A percentile compares a stretch with the other conserved stretches of the same genome.
Evolutionary conservation across 1,139 yeast species (phyloP).

Genomic region (Scheffersomyces quercinus): DNA sequence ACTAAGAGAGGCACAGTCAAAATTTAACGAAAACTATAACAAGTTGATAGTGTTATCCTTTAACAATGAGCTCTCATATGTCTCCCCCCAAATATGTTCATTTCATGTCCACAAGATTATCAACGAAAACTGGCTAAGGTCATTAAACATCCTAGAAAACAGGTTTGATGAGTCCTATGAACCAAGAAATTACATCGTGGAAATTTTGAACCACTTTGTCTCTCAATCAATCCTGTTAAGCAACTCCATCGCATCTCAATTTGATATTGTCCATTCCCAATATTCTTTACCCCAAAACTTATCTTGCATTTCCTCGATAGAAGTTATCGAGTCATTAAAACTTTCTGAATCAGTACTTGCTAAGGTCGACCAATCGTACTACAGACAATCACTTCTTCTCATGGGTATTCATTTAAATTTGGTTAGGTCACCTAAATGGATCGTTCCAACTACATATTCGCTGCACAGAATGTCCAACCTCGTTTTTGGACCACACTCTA

Average conservation of each 20-base stretch:
- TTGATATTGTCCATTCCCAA: conserved; percentile 28
- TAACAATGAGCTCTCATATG: conserved; percentile 27
- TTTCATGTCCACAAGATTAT: conserved; percentile 30
- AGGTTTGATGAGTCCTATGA: conserved; percentile 20
- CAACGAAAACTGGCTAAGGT: conserved; percentile 20
- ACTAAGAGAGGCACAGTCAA: conserved; percentile 26
- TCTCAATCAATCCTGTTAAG: conserved; percentile 11
- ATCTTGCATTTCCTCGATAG: conserved; percentile 19
- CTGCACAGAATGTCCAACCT: conserved; percentile 22
- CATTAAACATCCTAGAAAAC: conserved; percentile 20
- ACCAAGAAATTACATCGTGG: conserved; percentile 19
- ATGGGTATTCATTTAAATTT: conserved; percentile 29
- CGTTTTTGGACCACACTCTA: conserved; percentile 23
- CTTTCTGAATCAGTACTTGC: conserved; percentile 15
- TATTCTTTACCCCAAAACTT: conserved; percentile 16
- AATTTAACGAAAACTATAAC: conserved; percentile 36
- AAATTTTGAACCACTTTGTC: conserved; percentile 22
- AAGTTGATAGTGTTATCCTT: conserved; percentile 32
- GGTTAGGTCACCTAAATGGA: conserved; percentile 27
- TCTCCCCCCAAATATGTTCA: conserved; percentile 26
- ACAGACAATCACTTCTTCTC: conserved; percentile 30
- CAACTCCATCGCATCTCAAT: conserved; percentile 10
- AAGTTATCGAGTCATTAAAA: conserved; percentile 24
- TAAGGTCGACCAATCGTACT: conserved; percentile 21
- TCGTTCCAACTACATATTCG: conserved; percentile 22